phyloP scores from a whole-genome alignment of 768 basidiomycete species.

The Boletus reticulatus region DNA sequence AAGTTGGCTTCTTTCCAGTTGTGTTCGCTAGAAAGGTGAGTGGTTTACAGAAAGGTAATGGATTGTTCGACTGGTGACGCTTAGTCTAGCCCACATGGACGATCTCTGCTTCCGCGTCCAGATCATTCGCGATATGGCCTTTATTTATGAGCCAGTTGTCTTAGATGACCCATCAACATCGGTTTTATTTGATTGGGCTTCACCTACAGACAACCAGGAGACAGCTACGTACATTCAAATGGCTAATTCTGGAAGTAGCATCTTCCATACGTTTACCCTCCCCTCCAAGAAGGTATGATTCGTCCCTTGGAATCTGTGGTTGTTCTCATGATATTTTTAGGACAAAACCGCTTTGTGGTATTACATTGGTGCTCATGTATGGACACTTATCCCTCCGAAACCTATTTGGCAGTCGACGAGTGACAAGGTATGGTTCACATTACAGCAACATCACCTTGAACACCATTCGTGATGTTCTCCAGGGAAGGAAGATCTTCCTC shows the following conservation, averaged over 20 bases:
- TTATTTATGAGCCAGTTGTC: constrained; percentile 54
- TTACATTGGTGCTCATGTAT: constrained; percentile 51
- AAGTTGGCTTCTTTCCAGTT: constrained; percentile 15
- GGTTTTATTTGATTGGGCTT: constrained; percentile 56
- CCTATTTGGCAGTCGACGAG: constrained; percentile 41
- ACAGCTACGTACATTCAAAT: constrained; percentile 35
- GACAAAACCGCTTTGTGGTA: constrained; percentile 38
- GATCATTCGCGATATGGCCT: constrained; percentile 40
- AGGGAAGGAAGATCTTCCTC: constrained; percentile 35
- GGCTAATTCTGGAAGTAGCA: constrained; percentile 12
- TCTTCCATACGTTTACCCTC: constrained; percentile 52
- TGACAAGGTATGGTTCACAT: constrained; percentile 30
- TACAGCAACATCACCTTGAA: neutral
- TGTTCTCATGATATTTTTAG: constrained; percentile 24
- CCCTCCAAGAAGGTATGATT: constrained; percentile 42
- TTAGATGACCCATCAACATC: constrained; percentile 45
- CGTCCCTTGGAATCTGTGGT: neutral
- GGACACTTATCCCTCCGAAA: constrained; percentile 32
- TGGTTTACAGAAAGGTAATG: neutral
- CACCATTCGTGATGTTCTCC: neutral
- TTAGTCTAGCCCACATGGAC: constrained; percentile 35
- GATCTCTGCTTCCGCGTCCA: constrained; percentile 46
- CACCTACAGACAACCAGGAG: constrained; percentile 30
- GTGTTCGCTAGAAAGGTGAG: constrained; percentile 30
- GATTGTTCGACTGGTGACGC: neutral